Conservation (phyloP, 163 green algal genomes). For the Trebouxiophyceae sp. region DNA sequence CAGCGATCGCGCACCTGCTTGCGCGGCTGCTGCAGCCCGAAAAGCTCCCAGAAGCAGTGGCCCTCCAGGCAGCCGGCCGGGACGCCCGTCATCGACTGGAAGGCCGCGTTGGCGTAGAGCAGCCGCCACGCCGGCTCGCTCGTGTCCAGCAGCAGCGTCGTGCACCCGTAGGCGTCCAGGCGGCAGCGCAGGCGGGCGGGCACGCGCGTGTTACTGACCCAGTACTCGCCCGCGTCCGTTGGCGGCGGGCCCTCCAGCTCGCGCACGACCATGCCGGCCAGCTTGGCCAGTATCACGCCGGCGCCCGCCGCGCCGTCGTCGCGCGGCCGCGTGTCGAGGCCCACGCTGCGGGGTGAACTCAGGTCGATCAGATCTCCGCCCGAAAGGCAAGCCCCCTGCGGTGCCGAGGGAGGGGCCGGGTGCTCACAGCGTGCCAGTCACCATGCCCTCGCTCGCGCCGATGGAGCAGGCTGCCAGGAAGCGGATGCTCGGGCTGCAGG, state of each 20-base stretch:
- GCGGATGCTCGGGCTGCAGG: too few relatives aligned
- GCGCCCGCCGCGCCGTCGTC: too few relatives aligned
- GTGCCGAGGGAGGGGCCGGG: too few relatives aligned
- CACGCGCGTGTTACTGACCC: not conserved
- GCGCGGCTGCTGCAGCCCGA: not conserved
- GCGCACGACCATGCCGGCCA: not conserved
- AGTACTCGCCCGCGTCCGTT: too few relatives aligned
- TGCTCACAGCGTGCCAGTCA: too few relatives aligned
- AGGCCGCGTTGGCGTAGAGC: not conserved
- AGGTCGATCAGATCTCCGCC: too few relatives aligned
- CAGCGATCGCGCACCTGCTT: not conserved
- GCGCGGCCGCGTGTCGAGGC: not conserved
- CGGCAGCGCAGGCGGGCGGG: not conserved
- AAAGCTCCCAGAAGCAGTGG: not conserved
- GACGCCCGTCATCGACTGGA: not conserved
- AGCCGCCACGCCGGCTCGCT: not conserved
- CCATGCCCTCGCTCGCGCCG: too few relatives aligned
- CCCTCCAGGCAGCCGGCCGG: not conserved
- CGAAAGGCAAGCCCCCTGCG: too few relatives aligned
- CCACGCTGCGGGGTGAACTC: not conserved
- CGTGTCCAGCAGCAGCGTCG: not conserved
- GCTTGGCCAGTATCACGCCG: not conserved
- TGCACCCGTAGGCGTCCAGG: not conserved
- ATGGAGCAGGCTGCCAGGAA: too few relatives aligned
- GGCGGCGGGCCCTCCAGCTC: not conserved